These are phyloP conservation scores for Sporothrix humicola DNA, from an alignment of 2,329 filamentous ascomycete genomes.

Conservation along the genomic window DNA sequence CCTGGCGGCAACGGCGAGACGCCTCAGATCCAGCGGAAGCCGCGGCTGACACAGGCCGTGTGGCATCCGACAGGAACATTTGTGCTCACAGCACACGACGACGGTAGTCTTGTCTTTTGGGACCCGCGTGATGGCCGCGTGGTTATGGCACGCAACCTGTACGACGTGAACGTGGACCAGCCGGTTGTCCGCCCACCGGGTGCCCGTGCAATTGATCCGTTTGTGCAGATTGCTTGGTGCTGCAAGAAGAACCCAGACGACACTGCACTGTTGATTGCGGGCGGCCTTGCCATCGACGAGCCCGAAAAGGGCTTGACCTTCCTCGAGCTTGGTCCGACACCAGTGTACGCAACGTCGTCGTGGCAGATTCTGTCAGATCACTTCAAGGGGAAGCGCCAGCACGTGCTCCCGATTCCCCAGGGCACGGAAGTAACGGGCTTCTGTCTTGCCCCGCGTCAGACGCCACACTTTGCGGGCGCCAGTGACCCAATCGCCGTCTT, in stretches of 20 bases:
- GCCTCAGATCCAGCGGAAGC: slow-evolving; percentile 68
- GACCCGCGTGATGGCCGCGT: slow-evolving; percentile 87
- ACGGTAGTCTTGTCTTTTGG: slow-evolving; percentile 92
- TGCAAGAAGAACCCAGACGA: slow-evolving; percentile 94
- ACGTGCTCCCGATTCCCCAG: slow-evolving; percentile 74
- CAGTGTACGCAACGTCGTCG: slow-evolving; percentile 86
- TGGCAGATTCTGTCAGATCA: slow-evolving; percentile 84
- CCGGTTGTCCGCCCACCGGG: slow-evolving; percentile 56
- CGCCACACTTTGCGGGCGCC: slow-evolving; percentile 84
- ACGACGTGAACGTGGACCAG: slow-evolving; percentile 74
- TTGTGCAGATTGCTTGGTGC: slow-evolving; percentile 85
- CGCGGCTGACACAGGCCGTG: slow-evolving; percentile 78
- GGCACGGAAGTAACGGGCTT: slow-evolving; percentile 80
- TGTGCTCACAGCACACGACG: slow-evolving; percentile 83
- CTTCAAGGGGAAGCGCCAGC: slow-evolving; percentile 76
- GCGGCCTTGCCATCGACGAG: slow-evolving; percentile 72
- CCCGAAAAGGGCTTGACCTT: slow-evolving; percentile 81
- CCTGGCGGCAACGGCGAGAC: slow-evolving; percentile 77
- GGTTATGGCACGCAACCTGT: slow-evolving; percentile 80
- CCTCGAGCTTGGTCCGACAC: slow-evolving; percentile 85
- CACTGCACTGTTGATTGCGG: slow-evolving; percentile 84
- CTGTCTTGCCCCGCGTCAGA: slow-evolving; percentile 78
- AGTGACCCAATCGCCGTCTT: slow-evolving; percentile 91
- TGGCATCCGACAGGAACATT: slow-evolving; percentile 98
- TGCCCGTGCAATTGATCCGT: slow-evolving; percentile 71